Evolutionary conservation across 31 red algal species (phyloP).

Genomic region (Pterothamnion heteromorphum): DNA sequence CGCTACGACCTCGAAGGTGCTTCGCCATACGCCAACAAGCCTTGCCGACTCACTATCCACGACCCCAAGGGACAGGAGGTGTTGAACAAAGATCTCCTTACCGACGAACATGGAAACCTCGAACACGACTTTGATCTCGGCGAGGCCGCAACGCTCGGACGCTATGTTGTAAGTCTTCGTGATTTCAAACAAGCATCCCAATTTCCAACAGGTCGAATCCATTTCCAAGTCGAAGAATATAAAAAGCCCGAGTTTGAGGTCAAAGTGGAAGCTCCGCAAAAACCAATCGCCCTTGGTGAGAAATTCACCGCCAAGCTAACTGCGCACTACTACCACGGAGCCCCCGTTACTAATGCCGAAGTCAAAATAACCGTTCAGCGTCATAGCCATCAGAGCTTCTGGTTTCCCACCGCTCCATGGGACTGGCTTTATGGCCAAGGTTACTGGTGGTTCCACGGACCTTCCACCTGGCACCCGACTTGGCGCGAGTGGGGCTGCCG

Average conservation of each 20-base stretch:
- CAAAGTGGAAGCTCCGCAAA: neutral
- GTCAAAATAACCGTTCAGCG: neutral
- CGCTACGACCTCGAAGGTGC: neutral
- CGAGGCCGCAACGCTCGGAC: neutral
- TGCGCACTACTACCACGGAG: constrained; percentile 21
- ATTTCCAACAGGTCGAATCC: neutral
- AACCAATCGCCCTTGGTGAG: neutral
- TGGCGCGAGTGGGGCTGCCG: neutral
- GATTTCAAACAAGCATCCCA: neutral
- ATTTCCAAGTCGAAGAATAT: neutral
- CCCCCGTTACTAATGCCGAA: neutral
- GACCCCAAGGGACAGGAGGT: neutral
- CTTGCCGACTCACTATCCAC: neutral
- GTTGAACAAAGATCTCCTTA: neutral
- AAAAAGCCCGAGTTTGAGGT: constrained; percentile 13
- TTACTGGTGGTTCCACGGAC: neutral
- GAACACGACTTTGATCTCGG: neutral
- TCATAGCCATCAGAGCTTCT: neutral
- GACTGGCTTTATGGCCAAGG: constrained; percentile 12
- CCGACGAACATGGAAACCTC: neutral
- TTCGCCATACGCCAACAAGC: neutral
- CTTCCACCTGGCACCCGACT: neutral
- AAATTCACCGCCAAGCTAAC: neutral
- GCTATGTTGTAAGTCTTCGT: neutral
- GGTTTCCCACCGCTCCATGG: neutral